Evolutionary conservation across 495 filamentous ascomycete genomes (phyloP), one percentile per base, ranked within the genome.

Genomic region (Cercophora scortea): DNA sequence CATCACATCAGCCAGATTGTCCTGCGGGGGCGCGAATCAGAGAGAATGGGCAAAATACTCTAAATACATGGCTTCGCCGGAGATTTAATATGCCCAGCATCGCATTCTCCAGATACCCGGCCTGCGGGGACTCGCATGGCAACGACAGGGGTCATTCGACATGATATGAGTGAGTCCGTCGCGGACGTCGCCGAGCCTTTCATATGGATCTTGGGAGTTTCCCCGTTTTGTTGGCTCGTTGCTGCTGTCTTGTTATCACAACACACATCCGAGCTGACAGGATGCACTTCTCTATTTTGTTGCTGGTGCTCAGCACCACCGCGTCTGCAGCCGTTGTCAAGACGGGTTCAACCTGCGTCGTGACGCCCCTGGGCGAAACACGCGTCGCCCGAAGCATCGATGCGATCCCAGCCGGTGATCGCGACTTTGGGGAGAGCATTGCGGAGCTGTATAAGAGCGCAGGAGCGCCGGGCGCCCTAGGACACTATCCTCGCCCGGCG

Each of bases 301-400:
- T 54, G 18, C 49, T 61, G 16, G 43, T 54, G 15, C 47, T 56
- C 9, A 40, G 15, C 35, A 39, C 52, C 19, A 16, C 44, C 8
- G 58, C 58, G 11, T 54, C 40, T 5, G 60, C 61, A 12, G 67
- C 56, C 25, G 51, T 71, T 19, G 64, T 66, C 45, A 63, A 67
- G 13, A 59, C 61, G 1, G 68, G 63, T 16, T 66, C 70, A 47
- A 69, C 65, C 32, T 72, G 68, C 51, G 66, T 65, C 17, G 65
- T 70, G 16, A 71, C 68, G 9, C 65, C 68, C 16, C 25, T 65
- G 25, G 46, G 53, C 4, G 47, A 16, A 10, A 46, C 36, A 9
- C 16, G 19, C 15, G 42, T 38, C 9, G 32, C 43, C 44, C 51
- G 48, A 9, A 55, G 51, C 25, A 61, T 61, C 40, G 61, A 59